Evolutionary conservation across 2,329 filamentous ascomycete genomes (phyloP).

Genomic region (Teratosphaeria epicoccoides): DNA sequence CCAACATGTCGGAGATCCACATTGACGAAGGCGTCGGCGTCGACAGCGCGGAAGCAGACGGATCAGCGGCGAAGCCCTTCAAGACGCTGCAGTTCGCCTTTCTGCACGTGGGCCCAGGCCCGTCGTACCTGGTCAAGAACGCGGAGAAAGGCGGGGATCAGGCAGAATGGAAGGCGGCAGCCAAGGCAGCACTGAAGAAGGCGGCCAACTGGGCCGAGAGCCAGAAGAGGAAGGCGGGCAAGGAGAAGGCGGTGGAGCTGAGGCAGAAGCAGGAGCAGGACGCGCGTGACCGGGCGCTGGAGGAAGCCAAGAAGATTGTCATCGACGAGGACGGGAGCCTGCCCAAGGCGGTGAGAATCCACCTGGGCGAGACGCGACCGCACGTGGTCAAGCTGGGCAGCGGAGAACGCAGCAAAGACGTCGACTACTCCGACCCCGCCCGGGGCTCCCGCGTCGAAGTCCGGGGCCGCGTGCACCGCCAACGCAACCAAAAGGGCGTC

Average conservation of each 20-base stretch:
- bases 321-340: constrained; percentile 60
- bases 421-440: constrained; percentile 44
- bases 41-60: constrained; percentile 52
- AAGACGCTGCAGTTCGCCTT: constrained; percentile 72
- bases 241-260: constrained; percentile 62
- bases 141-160: constrained; percentile 55
- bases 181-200: constrained; percentile 80
- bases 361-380: constrained; percentile 60
- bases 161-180: constrained; percentile 68
- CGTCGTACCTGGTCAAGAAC: constrained; percentile 58
- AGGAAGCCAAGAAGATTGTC: constrained; percentile 71
- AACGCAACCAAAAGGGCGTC: constrained; percentile 71
- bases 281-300: constrained; percentile 59
- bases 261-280: constrained; percentile 63
- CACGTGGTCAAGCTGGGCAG: constrained; percentile 45
- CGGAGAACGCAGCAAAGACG: constrained; percentile 34
- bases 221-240: constrained; percentile 74
- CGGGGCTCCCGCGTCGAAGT: constrained; percentile 69
- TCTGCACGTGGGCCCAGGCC: constrained; percentile 54
- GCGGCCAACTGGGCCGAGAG: constrained; percentile 62
- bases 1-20: constrained; percentile 27
- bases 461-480: constrained; percentile 69
- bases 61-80: constrained; percentile 64
- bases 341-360: constrained; percentile 64
- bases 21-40: constrained; percentile 70